phyloP scores from a whole-genome alignment of 2,329 filamentous ascomycete species.

The Plenodomus lindquistii region DNA sequence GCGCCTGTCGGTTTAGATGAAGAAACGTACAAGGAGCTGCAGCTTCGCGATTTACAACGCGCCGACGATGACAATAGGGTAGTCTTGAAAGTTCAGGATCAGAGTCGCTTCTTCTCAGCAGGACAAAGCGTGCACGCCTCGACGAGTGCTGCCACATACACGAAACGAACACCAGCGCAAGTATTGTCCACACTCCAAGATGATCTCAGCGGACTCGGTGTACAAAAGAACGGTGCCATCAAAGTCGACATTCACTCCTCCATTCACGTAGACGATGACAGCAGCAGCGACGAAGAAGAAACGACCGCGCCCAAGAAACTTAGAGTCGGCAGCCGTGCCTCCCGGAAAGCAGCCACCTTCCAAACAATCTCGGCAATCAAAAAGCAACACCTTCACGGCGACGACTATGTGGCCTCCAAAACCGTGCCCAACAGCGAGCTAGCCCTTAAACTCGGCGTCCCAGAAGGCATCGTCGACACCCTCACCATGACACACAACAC shows the following conservation, averaged over 20 bases:
- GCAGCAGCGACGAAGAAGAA: conserved; percentile 59
- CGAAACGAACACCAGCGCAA: conserved; percentile 69
- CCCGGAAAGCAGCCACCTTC: conserved; percentile 65
- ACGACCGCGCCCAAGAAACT: conserved; percentile 58
- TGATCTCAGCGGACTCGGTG: conserved; percentile 59
- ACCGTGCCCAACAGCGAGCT: conserved; percentile 30
- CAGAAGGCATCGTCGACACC: conserved; percentile 59
- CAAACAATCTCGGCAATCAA: conserved; percentile 69
- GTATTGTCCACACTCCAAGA: conserved; percentile 67
- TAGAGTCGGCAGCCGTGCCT: conserved; percentile 71
- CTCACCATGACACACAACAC: conserved; percentile 84
- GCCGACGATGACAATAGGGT: conserved; percentile 76
- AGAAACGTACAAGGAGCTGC: conserved; percentile 72
- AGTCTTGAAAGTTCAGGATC: conserved; percentile 84
- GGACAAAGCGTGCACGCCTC: conserved; percentile 50
- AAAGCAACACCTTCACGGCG: conserved; percentile 63
- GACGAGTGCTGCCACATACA: conserved; percentile 61
- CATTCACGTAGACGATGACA: conserved; percentile 71
- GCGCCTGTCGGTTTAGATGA: conserved; percentile 71
- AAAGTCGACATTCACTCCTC: conserved; percentile 61
- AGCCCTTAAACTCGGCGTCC: conserved; percentile 40
- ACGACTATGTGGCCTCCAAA: conserved; percentile 39
- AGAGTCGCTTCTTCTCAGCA: conserved; percentile 76
- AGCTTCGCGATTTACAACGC: conserved; percentile 77
- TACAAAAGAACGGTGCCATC: conserved; percentile 35